phyloP scores from a whole-genome alignment of 2,329 filamentous ascomycete genomes.

The Alternaria arborescens region DNA sequence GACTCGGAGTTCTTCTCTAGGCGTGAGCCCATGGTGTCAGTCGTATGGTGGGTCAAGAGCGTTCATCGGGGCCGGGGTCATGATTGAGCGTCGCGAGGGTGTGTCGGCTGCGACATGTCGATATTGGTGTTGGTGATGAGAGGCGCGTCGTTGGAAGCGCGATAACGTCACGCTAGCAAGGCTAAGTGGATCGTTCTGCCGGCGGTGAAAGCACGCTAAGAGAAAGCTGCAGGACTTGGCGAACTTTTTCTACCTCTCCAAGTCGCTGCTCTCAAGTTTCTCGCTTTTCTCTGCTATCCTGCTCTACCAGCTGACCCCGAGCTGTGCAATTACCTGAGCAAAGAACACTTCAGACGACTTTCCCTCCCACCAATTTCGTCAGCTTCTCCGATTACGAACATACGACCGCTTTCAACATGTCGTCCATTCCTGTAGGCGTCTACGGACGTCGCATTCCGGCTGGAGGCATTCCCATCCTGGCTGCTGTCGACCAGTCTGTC shows the following conservation, averaged over 20 bases:
- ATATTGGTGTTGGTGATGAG: constrained; percentile 5
- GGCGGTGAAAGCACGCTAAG: constrained; percentile 36
- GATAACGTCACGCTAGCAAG: constrained; percentile 18
- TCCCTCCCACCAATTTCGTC: neutral
- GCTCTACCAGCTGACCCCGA: constrained; percentile 28
- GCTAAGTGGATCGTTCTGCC: constrained; percentile 26
- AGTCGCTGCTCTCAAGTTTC: constrained; percentile 22
- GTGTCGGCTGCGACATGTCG: constrained; percentile 8
- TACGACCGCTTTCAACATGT: constrained; percentile 42
- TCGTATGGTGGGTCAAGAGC: constrained; percentile 23
- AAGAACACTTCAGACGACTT: neutral
- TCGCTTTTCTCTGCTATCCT: constrained; percentile 18
- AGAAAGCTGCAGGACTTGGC: constrained; percentile 37
- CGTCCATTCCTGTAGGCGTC: constrained; percentile 72
- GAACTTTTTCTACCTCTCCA: constrained; percentile 37
- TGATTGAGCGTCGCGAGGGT: constrained; percentile 24
- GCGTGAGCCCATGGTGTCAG: constrained; percentile 65
- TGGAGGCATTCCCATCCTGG: constrained; percentile 82
- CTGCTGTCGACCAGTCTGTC: constrained; percentile 76
- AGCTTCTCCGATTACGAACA: constrained; percentile 3
- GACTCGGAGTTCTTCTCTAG: constrained; percentile 67
- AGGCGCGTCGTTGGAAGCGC: constrained; percentile 20
- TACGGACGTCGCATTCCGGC: constrained; percentile 92
- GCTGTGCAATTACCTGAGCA: constrained; percentile 28
- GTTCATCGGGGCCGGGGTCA: constrained; percentile 36